phyloP scores from a whole-genome alignment of 2,329 filamentous ascomycete species.

The Ascochyta lentis region DNA sequence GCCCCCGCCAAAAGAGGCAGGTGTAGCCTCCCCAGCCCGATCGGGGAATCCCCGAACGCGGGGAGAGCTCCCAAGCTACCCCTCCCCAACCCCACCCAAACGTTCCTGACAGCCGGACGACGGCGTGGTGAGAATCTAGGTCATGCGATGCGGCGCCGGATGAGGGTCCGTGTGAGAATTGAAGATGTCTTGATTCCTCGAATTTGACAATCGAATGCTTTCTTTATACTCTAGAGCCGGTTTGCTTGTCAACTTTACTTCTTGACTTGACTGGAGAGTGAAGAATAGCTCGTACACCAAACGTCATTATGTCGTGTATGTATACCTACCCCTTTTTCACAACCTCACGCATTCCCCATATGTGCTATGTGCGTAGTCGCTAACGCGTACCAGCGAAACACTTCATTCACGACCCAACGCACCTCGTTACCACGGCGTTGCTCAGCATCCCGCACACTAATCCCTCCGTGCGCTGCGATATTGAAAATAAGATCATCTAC shows the following conservation, averaged over 20 bases:
- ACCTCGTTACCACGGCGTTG: slow-evolving; percentile 79
- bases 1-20: not conserved
- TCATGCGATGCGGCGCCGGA: not conserved
- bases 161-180: not conserved
- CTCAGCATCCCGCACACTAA: slow-evolving; percentile 81
- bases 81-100: slow-evolving; percentile 11
- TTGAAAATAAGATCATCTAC: slow-evolving; percentile 73
- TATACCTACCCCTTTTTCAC: not conserved
- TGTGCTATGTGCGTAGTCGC: not conserved
- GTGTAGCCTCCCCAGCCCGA: not conserved
- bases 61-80: slow-evolving; percentile 5
- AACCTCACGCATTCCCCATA: not conserved
- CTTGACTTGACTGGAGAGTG: not conserved
- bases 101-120: slow-evolving; percentile 2
- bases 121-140: not conserved
- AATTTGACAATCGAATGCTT: not conserved
- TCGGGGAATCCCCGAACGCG: slow-evolving; percentile 2
- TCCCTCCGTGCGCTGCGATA: slow-evolving; percentile 80
- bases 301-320: slow-evolving; percentile 11
- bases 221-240: no score
- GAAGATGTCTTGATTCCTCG: not conserved
- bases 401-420: slow-evolving; percentile 84
- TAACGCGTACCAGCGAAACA: slow-evolving; percentile 66
- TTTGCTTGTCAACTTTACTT: not conserved
- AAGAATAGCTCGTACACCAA: not conserved